phyloP scores from a whole-genome alignment of 345 rosid genomes.

The Boechera stricta region DNA sequence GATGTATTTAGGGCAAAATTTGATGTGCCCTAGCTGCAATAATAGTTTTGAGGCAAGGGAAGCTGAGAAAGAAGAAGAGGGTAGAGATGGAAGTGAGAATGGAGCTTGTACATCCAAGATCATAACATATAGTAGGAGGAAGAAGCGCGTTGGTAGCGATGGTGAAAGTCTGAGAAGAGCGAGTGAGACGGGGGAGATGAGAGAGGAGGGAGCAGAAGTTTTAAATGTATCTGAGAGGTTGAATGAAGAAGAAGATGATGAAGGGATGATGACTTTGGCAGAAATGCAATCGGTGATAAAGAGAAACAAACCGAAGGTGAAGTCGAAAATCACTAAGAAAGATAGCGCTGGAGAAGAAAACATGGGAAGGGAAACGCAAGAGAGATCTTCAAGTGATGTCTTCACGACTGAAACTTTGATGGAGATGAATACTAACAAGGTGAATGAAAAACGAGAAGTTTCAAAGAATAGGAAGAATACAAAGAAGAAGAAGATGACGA shows the following conservation, averaged over 20 bases:
- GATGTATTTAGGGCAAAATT: slow-evolving; percentile 66
- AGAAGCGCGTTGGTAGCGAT: slow-evolving; percentile 33
- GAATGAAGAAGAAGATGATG: slow-evolving; percentile 53
- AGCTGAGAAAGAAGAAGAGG: slow-evolving; percentile 50
- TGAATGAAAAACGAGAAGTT: slow-evolving; percentile 25
- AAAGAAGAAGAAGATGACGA: slow-evolving; percentile 31
- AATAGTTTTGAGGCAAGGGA: slow-evolving; percentile 74
- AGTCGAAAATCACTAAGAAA: slow-evolving; percentile 44
- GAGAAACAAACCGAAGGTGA: slow-evolving; percentile 51
- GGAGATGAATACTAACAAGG: slow-evolving; percentile 37
- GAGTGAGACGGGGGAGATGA: slow-evolving; percentile 44
- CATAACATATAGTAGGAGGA: slow-evolving; percentile 42
- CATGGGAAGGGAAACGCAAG: slow-evolving; percentile 36
- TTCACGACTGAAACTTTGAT: slow-evolving; percentile 41
- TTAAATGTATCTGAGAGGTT: slow-evolving; percentile 47
- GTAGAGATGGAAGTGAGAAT: slow-evolving; percentile 36
- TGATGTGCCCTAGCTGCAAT: slow-evolving; percentile 81
- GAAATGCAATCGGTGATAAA: slow-evolving; percentile 65
- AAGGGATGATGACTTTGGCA: slow-evolving; percentile 77
- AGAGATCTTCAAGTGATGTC: slow-evolving; percentile 19
- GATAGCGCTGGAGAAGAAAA: slow-evolving; percentile 29
- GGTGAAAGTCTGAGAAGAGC: slow-evolving; percentile 44
- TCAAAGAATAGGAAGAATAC: slow-evolving; percentile 25
- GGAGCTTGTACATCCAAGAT: slow-evolving; percentile 23
- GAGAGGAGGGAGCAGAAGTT: slow-evolving; percentile 48